Percentiles rank a stretch among this genome's conserved stretches.
Evolutionary conservation across 345 rosid genomes (phyloP).

Genomic region (Hibiscus trionum): DNA sequence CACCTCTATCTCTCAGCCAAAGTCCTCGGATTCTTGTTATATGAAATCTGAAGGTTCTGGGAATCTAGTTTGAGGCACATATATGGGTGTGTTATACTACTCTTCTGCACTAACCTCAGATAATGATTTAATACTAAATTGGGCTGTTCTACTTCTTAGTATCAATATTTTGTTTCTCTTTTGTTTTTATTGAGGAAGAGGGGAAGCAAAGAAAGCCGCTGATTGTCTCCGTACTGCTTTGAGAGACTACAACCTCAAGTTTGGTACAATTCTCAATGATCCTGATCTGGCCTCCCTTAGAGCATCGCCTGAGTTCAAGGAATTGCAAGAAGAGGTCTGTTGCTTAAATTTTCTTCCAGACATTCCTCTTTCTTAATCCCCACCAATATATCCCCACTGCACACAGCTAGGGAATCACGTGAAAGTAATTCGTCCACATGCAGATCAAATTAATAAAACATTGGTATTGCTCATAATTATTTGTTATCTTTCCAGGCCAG

Average conservation of each 20-base stretch:
- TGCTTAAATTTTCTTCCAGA: background rate
- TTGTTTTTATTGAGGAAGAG: slow-evolving; percentile 40
- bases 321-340: slow-evolving; percentile 87
- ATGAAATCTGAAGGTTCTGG: background rate
- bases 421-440: background rate
- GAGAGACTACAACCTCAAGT: slow-evolving; percentile 81
- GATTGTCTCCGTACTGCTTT: slow-evolving; percentile 78
- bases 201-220: slow-evolving; percentile 79
- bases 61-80: background rate
- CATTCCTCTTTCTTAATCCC: background rate
- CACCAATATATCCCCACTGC: background rate
- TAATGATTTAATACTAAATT: background rate
- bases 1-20: background rate
- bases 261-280: slow-evolving; percentile 84
- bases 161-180: slow-evolving; percentile 1
- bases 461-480: slow-evolving; percentile 9
- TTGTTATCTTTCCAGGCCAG: slow-evolving; percentile 55
- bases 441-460: background rate
- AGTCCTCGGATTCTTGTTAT: background rate
- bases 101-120: background rate
- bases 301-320: slow-evolving; percentile 88
- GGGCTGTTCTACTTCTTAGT: background rate
- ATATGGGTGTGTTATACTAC: background rate
- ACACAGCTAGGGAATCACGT: background rate
- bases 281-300: slow-evolving; percentile 94